These are phyloP conservation scores for Penicillium salamii DNA, from an alignment of 495 filamentous ascomycete genomes.

Conservation along the genomic window DNA sequence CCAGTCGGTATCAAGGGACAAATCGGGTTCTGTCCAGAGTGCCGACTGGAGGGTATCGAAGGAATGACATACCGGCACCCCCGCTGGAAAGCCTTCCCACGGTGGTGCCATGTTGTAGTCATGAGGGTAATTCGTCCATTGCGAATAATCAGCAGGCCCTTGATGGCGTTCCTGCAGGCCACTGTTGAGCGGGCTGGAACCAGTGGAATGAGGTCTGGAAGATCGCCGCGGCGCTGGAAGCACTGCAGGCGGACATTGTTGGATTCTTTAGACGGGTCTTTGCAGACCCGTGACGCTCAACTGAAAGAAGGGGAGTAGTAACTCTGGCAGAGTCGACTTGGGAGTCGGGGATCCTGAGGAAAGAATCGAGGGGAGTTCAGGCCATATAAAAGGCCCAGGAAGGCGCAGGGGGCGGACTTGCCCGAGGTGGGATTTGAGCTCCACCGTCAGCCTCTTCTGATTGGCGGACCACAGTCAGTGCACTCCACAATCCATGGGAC, in stretches of 20 bases:
- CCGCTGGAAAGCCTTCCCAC: conserved; percentile 14
- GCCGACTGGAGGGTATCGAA: conserved; percentile 24
- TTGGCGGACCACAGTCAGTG: conserved; percentile 17
- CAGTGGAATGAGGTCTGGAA: conserved; percentile 14
- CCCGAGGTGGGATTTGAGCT: not conserved
- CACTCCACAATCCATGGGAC: conserved; percentile 16
- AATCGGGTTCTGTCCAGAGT: conserved; percentile 23
- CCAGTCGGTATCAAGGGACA: conserved; percentile 28
- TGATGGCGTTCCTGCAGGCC: conserved; percentile 17
- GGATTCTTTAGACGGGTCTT: conserved; percentile 29
- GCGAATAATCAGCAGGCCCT: conserved; percentile 12
- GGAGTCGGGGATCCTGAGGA: conserved; percentile 25
- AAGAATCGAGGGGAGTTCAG: conserved; percentile 6
- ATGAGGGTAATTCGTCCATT: conserved; percentile 15
- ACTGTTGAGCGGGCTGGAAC: conserved; percentile 18
- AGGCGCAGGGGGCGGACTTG: conserved; percentile 2
- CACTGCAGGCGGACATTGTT: conserved; percentile 24
- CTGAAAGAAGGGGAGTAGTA: not conserved
- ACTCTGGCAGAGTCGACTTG: conserved; percentile 8
- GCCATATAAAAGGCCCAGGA: conserved; percentile 9
- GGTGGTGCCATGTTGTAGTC: conserved; percentile 12
- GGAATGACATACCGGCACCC: conserved; percentile 16
- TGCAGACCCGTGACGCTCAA: conserved; percentile 27
- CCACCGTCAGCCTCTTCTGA: not conserved
- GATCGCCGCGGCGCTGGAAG: conserved; percentile 18